Evolutionary conservation across 2,329 filamentous ascomycete genomes (phyloP).

Genomic region (Penicillium sp.): DNA sequence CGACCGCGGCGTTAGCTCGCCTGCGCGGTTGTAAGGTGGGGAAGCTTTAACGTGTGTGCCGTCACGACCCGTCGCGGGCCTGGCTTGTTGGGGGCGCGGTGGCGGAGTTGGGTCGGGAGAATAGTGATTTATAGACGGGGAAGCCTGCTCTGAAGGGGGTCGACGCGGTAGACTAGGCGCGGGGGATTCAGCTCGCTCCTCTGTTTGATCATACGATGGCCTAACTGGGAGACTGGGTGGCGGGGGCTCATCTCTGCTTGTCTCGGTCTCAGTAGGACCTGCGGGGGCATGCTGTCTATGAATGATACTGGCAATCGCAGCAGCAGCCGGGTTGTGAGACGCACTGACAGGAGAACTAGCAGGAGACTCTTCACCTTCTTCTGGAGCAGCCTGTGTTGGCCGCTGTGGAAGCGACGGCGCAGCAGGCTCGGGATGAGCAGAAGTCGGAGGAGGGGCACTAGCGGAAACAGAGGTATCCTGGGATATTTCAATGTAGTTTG

Average conservation of each 20-base stretch:
- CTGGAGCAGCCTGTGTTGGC: conserved; percentile 20
- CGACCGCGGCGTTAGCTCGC: conserved; percentile 52
- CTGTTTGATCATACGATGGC: conserved; percentile 60
- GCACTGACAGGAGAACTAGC: conserved; percentile 43
- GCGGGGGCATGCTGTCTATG: conserved; percentile 39
- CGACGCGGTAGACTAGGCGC: conserved; percentile 58
- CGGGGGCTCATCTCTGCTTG: conserved; percentile 32
- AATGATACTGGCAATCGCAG: conserved; percentile 53
- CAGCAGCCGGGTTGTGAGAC: conserved; percentile 51
- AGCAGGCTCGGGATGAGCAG: conserved; percentile 35
- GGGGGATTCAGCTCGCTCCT: conserved; percentile 49
- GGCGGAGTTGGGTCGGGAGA: conserved; percentile 51
- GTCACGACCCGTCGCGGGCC: conserved; percentile 31
- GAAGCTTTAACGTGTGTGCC: conserved; percentile 49
- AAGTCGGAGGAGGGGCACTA: conserved; percentile 23
- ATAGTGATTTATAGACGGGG: conserved; percentile 57
- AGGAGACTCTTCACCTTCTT: conserved; percentile 26
- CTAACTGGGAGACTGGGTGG: conserved; percentile 38
- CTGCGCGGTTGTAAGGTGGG: conserved; percentile 53
- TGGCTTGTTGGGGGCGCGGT: conserved; percentile 18
- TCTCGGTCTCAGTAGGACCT: conserved; percentile 24
- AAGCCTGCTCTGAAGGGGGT: conserved; percentile 54
- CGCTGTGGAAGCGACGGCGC: conserved; percentile 39
- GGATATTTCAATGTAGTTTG: conserved; percentile 86
- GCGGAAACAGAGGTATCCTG: conserved; percentile 51